phyloP scores from a whole-genome alignment of 2,329 filamentous ascomycete species.

The Colletotrichum orbiculare region DNA sequence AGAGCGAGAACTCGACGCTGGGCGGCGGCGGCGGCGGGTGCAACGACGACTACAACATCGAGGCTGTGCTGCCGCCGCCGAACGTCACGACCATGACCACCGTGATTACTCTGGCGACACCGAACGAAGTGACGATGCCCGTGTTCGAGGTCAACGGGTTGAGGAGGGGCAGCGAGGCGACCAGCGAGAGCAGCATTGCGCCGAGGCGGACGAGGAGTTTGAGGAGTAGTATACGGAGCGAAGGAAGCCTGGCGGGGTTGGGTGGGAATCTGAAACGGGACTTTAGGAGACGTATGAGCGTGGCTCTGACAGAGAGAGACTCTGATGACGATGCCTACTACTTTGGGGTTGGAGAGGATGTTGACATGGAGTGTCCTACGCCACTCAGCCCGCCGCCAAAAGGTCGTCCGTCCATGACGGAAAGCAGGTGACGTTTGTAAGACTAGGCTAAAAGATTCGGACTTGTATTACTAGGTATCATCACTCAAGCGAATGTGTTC shows the following conservation, averaged over 20 bases:
- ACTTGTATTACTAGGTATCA: neutral
- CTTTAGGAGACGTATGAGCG: conserved; percentile 23
- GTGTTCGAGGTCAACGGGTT: conserved; percentile 7
- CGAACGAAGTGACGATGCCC: neutral
- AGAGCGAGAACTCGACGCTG: conserved; percentile 23
- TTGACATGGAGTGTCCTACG: conserved; percentile 24
- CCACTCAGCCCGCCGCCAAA: conserved; percentile 31
- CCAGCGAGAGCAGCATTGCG: neutral
- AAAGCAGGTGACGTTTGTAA: neutral
- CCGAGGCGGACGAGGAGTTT: conserved; percentile 6
- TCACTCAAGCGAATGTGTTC: neutral
- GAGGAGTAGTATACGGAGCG: conserved; percentile 15
- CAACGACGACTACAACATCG: conserved; percentile 31
- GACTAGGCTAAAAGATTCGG: neutral
- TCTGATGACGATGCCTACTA: conserved; percentile 32
- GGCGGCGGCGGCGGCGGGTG: neutral
- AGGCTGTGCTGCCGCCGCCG: conserved; percentile 5
- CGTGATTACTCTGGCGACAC: neutral
- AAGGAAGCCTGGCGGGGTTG: neutral
- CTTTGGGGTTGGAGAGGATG: conserved; percentile 26
- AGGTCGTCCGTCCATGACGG: conserved; percentile 1
- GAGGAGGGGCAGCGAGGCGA: conserved; percentile 6
- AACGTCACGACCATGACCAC: neutral
- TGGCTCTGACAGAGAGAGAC: conserved; percentile 28
- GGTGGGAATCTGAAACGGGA: conserved; percentile 1